These are phyloP conservation scores for Solanum hybrid DNA, from an alignment of 305 asterid genomes.

Conservation along the genomic window DNA sequence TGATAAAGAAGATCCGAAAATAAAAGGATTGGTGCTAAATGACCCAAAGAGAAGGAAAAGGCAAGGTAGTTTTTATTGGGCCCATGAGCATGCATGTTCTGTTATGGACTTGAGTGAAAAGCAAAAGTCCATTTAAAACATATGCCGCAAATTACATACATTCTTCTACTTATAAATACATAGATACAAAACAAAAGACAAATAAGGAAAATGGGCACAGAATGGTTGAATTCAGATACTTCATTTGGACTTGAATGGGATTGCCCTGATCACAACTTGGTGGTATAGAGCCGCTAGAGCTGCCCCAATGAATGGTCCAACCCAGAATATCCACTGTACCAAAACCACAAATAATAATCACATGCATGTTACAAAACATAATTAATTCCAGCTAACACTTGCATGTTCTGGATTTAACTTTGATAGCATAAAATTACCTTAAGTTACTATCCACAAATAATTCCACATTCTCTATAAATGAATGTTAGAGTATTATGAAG, in stretches of 20 bases:
- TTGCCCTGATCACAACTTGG: slow-evolving; percentile 13
- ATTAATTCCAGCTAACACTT: not conserved
- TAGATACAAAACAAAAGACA: not conserved
- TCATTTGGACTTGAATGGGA: slow-evolving; percentile 9
- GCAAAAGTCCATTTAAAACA: not conserved
- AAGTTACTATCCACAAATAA: too few relatives aligned
- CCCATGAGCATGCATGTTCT: not conserved
- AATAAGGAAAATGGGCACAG: not conserved
- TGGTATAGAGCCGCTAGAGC: slow-evolving; percentile 11
- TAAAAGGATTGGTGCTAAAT: not conserved
- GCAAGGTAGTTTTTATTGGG: not conserved
- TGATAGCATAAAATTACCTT: not conserved
- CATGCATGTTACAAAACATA: too few relatives aligned
- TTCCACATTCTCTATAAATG: too few relatives aligned
- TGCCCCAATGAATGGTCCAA: slow-evolving; percentile 9
- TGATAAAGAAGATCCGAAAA: not conserved
- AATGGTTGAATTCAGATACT: not conserved
- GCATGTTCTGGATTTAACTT: not conserved
- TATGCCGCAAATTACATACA: not conserved
- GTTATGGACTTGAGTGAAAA: not conserved
- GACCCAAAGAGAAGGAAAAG: not conserved
- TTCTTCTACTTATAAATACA: not conserved
- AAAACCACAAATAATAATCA: not conserved
- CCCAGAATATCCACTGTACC: slow-evolving; percentile 16
- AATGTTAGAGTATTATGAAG: too few relatives aligned